Evolutionary conservation across 108 stramenopile genomes (phyloP), one percentile per base, ranked within the genome.

Genomic region (Cylindrotheca closterium): DNA sequence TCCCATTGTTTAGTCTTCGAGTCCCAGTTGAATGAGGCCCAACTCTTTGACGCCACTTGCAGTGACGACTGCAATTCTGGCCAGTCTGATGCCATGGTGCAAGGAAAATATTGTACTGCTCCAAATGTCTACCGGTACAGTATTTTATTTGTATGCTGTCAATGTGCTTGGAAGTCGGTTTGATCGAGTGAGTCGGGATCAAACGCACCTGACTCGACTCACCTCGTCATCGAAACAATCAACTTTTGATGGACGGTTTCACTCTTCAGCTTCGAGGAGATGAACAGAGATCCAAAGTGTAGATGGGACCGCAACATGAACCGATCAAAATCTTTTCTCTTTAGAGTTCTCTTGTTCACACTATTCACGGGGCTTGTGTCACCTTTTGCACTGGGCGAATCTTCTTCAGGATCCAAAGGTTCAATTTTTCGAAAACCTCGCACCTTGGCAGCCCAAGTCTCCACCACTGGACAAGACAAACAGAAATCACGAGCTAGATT

Each of bases 21-120:
- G 19, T 77, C 58, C 60, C 84, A 80, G 59, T 85, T 66, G 67
- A 90, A 82, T 21, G 47, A 18, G 22, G 61, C 28, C 91, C 89
- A 91, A 30, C 65, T 42, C 51, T 76, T 46, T 10, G 78, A 75
- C 31, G 84, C 86, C 1, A 60, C 53, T 60, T 84, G 80, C 37
- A 87, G 75, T 30, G 77, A 67, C 30, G 73, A 62, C 2, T 78
- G 45, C 28, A 79, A 32, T 7, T 42, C 51, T 17, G 4, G 10
- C 28, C 33, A 17, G 49, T 31, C 26, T 60, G 27, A 10, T 51
- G 27, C 24, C 29, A 17, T 17, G 45, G 17, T 15, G 45, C n/a
- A n/a, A n/a, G n/a, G n/a, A n/a, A n/a, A n/a, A n/a, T n/a, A n/a
- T n/a, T n/a, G n/a, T n/a, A n/a, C n/a, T n/a, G n/a, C n/a, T n/a